Evolutionary conservation across 495 filamentous ascomycete genomes (phyloP).

Genomic region (Aspergillus leporis): DNA sequence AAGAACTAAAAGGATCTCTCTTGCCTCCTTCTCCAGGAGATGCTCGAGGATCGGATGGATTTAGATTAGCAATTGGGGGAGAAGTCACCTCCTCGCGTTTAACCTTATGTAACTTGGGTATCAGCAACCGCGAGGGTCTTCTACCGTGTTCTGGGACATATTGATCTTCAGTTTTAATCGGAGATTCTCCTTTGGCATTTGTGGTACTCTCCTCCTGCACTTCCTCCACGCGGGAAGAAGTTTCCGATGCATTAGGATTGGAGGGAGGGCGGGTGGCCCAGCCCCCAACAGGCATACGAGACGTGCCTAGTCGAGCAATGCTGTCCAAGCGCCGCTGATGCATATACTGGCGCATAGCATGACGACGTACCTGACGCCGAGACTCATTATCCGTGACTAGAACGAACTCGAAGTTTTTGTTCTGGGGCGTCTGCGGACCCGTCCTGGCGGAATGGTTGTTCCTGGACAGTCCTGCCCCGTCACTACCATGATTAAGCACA

Average conservation of each 20-base stretch:
- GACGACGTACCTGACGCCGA: slow-evolving; percentile 31
- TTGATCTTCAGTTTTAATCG: slow-evolving; percentile 12
- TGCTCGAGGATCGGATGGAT: slow-evolving; percentile 10
- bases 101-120: slow-evolving; percentile 15
- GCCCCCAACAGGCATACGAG: slow-evolving; percentile 24
- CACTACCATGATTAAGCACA: slow-evolving; percentile 9
- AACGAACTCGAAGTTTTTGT: slow-evolving; percentile 32
- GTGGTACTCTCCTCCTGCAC: slow-evolving; percentile 4
- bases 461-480: slow-evolving; percentile 9
- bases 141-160: slow-evolving; percentile 5
- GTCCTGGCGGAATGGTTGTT: slow-evolving; percentile 13
- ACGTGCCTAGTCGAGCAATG: slow-evolving; percentile 28
- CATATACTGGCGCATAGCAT: slow-evolving; percentile 38
- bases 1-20: slow-evolving; percentile 25
- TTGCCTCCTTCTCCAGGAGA: slow-evolving; percentile 17
- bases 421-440: slow-evolving; percentile 16
- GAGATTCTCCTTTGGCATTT: slow-evolving; percentile 4
- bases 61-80: slow-evolving; percentile 3
- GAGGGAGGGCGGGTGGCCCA: slow-evolving; percentile 21
- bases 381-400: slow-evolving; percentile 32
- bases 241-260: slow-evolving; percentile 14
- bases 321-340: slow-evolving; percentile 31
- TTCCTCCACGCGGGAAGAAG: slow-evolving; percentile 18
- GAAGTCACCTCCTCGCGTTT: slow-evolving; percentile 17
- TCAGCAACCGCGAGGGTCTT: slow-evolving; percentile 8